phyloP scores from a whole-genome alignment of 768 basidiomycete species.

The Boletus patriciae region DNA sequence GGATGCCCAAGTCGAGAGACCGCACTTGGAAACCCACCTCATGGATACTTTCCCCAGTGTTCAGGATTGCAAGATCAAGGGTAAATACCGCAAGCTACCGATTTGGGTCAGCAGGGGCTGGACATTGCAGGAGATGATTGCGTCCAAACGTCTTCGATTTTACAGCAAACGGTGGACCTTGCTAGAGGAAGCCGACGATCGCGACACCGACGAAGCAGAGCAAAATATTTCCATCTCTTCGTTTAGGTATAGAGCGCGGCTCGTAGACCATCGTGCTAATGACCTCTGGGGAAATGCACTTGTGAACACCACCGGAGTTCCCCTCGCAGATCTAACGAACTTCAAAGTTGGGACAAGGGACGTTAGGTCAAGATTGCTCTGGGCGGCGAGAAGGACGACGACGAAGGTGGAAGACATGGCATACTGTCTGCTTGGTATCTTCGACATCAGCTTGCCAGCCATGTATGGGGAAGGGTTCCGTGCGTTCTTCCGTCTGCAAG shows the following conservation, averaged over 20 bases:
- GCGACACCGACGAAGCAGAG: slow-evolving; percentile 12
- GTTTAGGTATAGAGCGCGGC: slow-evolving; percentile 20
- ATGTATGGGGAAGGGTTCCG: slow-evolving; percentile 29
- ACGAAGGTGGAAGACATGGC: slow-evolving; percentile 31
- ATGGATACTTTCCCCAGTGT: neutral
- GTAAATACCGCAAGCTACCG: slow-evolving; percentile 10
- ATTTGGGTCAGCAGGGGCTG: slow-evolving; percentile 26
- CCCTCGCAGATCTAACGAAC: slow-evolving; percentile 1
- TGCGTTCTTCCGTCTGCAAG: slow-evolving; percentile 31
- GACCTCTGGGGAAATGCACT: slow-evolving; percentile 17
- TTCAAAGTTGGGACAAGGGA: slow-evolving; percentile 19
- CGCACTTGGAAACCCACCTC: slow-evolving; percentile 13
- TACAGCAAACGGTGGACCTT: slow-evolving; percentile 27
- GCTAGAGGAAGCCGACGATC: slow-evolving; percentile 25
- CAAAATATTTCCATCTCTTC: slow-evolving; percentile 9
- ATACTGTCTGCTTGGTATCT: slow-evolving; percentile 33
- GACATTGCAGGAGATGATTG: slow-evolving; percentile 31
- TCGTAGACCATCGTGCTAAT: slow-evolving; percentile 20
- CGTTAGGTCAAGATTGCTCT: slow-evolving; percentile 21
- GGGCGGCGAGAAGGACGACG: slow-evolving; percentile 31
- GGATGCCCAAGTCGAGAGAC: slow-evolving; percentile 27
- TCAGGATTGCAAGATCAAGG: neutral
- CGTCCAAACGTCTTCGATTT: slow-evolving; percentile 29
- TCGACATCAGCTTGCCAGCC: slow-evolving; percentile 28
- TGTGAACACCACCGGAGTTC: slow-evolving; percentile 16